Evolutionary conservation across 164 flowering plant species (phyloP).

Genomic region (Magnolia sinica): DNA sequence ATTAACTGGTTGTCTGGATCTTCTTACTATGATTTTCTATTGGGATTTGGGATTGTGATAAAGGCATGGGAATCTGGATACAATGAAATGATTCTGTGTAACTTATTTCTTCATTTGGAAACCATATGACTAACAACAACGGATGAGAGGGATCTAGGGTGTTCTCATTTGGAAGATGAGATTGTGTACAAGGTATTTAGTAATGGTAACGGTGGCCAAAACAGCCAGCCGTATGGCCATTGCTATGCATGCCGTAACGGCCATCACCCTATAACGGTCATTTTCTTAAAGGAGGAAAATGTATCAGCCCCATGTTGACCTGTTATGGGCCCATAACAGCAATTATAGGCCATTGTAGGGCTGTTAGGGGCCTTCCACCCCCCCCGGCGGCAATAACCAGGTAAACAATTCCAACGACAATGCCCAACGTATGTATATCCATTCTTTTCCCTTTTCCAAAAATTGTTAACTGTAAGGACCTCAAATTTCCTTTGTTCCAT

Average conservation of each 20-base stretch:
- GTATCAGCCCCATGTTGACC: too few species aligned
- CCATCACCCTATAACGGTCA: too few species aligned
- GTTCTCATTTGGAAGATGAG: neutral
- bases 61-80: neutral
- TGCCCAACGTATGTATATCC: conserved; percentile 59
- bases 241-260: too few species aligned
- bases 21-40: neutral
- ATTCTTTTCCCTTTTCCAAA: neutral
- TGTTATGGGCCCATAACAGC: too few species aligned
- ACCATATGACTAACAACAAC: neutral
- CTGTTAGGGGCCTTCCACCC: too few species aligned
- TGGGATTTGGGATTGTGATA: neutral
- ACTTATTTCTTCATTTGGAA: neutral
- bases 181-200: too few species aligned
- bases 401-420: too few species aligned
- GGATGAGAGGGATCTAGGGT: neutral
- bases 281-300: too few species aligned
- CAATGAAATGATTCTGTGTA: neutral
- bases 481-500: neutral
- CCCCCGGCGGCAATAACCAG: too few species aligned
- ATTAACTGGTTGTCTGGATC: neutral
- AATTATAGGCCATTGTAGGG: too few species aligned
- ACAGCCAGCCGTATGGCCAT: too few species aligned
- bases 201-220: too few species aligned
- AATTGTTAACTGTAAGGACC: neutral